Conservation (phyloP, 495 filamentous ascomycete genomes). For the Daldinia loculata region DNA sequence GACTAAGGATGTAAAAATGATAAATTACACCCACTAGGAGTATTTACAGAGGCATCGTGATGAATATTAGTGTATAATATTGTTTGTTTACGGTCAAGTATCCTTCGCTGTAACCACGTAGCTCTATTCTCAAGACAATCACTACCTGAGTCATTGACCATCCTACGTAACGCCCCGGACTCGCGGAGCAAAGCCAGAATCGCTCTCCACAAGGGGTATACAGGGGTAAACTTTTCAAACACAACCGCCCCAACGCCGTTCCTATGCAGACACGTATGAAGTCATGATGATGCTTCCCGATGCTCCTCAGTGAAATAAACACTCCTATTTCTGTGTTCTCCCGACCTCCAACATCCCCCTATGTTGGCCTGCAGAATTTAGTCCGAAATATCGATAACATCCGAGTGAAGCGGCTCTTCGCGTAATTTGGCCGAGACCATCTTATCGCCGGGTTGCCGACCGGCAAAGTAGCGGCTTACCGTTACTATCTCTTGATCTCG, state of each 20-base stretch:
- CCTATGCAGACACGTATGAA: slow-evolving; percentile 35
- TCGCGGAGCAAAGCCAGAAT: slow-evolving; percentile 5
- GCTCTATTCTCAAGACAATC: background rate
- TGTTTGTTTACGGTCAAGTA: background rate
- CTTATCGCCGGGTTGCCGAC: slow-evolving; percentile 18
- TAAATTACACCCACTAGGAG: background rate
- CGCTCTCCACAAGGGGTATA: slow-evolving; percentile 36
- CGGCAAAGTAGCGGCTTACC: slow-evolving; percentile 30
- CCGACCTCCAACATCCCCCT: background rate
- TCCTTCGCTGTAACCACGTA: background rate
- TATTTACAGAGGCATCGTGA: background rate
- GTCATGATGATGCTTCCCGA: slow-evolving; percentile 5
- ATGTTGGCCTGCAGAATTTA: slow-evolving; percentile 1
- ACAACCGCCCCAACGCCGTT: slow-evolving; percentile 26
- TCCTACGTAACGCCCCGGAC: slow-evolving; percentile 20
- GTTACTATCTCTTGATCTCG: slow-evolving; percentile 6
- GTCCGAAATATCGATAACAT: slow-evolving; percentile 29
- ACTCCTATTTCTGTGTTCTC: background rate
- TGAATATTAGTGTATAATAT: background rate
- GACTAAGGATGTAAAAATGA: background rate
- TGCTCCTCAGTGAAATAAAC: slow-evolving; percentile 6
- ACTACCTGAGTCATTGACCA: background rate
- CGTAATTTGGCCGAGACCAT: slow-evolving; percentile 34
- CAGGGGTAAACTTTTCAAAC: slow-evolving; percentile 15
- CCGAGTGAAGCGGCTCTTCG: slow-evolving; percentile 6